Evolutionary conservation across 2,329 filamentous ascomycete genomes (phyloP), one percentile per base, ranked within the genome.

Genomic region (Trichoderma pleuroti): DNA sequence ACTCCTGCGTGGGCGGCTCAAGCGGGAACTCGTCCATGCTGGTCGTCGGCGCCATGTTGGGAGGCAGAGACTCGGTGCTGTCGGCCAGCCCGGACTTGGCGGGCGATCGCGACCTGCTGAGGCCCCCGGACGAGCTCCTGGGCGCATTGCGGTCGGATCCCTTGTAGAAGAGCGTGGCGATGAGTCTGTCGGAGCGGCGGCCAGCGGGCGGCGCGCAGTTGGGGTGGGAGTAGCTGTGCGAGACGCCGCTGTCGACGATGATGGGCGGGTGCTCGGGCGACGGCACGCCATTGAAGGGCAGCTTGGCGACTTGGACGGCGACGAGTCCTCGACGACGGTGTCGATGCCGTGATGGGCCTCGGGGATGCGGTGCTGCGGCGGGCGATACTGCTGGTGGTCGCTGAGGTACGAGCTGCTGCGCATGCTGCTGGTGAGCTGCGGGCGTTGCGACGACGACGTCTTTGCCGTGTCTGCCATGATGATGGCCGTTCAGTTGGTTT

Each of bases 91-190:
- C 68, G 30, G 68, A 67, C 73, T 76, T 77, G 61, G 77, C 70
- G 68, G 83, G 73, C 54, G 78, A 76, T 49, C 73, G 71, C 70
- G 80, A 77, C 14, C 60, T 66, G 60, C 49, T 32, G 16, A 32
- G 42, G 14, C 28, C 57, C 14, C 64, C 39, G 5, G 56, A 46
- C 21, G 78, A 74, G 49, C 82, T 79, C 64, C 81, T 80, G 28
- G 75, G 18, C 49, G 82, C 79, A 60, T 80, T 80, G 52, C 74
- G 76, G 30, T 75, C 76, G 73, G 72, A 79, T 78, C 76, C 81
- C 78, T 88, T 89, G 83, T 91, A 91, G 78, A 91, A 87, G 61
- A 91, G 81, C 0, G 89, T 91, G 9, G 88, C 89, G 36, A 91
- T 82, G 62, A 91, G 81, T 64, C 86, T 83, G 73, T 86, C 83